These are phyloP conservation scores for Porpolomopsis calyptriformis DNA, from an alignment of 768 basidiomycete genomes.

Conservation along the genomic window DNA sequence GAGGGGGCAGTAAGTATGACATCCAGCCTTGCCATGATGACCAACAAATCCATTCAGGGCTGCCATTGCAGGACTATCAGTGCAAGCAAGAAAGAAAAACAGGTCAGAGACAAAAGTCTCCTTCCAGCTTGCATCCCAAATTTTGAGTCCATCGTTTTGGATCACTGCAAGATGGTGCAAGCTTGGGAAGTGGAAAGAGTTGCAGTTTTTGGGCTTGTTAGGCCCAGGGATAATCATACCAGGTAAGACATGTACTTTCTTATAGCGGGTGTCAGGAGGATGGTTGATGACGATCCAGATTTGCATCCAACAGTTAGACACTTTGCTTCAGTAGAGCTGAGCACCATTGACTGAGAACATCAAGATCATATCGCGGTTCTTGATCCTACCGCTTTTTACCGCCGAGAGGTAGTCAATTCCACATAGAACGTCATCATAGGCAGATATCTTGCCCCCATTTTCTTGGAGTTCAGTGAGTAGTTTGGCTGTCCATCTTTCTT, in stretches of 20 bases:
- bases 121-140: slow-evolving; percentile 13
- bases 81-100: slow-evolving; percentile 18
- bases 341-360: slow-evolving; percentile 28
- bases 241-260: slow-evolving; percentile 21
- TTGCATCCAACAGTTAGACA: slow-evolving; percentile 31
- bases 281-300: slow-evolving; percentile 25
- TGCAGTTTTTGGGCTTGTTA: slow-evolving; percentile 26
- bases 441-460: background rate
- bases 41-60: slow-evolving; percentile 26
- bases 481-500: background rate
- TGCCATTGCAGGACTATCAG: slow-evolving; percentile 26
- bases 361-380: slow-evolving; percentile 19
- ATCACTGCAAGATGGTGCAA: slow-evolving; percentile 27
- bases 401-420: slow-evolving; percentile 20
- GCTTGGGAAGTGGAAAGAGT: slow-evolving; percentile 24
- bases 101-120: slow-evolving; percentile 8
- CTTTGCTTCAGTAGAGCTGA: slow-evolving; percentile 31
- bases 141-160: slow-evolving; percentile 22
- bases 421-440: slow-evolving; percentile 17
- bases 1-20: slow-evolving; percentile 22
- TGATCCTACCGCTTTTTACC: slow-evolving; percentile 12
- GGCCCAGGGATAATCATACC: slow-evolving; percentile 26
- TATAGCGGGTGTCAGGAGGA: slow-evolving; percentile 21
- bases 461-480: background rate
- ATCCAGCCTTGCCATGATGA: slow-evolving; percentile 26